Evolutionary conservation across 371 early-diverging fungal species (phyloP), one percentile per base, ranked within the genome.

Genomic region (Mortierella polycephala): DNA sequence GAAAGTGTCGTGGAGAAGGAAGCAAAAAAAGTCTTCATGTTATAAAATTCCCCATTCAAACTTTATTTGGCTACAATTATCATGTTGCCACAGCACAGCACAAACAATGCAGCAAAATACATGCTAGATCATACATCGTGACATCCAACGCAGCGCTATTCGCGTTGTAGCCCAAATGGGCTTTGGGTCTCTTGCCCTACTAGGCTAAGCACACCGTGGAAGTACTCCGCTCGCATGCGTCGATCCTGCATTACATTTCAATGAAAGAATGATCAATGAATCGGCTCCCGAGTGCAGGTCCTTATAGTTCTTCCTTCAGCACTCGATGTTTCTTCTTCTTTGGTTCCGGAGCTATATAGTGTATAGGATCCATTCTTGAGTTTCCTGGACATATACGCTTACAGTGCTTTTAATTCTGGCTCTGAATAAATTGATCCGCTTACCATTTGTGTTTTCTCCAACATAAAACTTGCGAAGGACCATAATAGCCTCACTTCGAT

Each of bases 381-480:
- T 30, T 1, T 30, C 30, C 30, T 30, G 30, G 1, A 4, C 30
- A 30, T 30, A 30, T 30, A 30, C 30, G 30, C 4, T 30, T 30
- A 30, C 30, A 30, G 4, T 4, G 30, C 44, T 7, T 18, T n/a
- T 51, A 2, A 14, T 23, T 46, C 11, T 9, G 20, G 5, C 60
- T 30, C 23, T 1, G 49, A 62, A 41, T 1, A 18, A 18, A 51
- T 18, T 18, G 7, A 61, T 7, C 47, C 11, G 5, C 41, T 45
- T 87, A 94, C 95, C 97, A 82, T 91, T 84, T 9, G 87, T 83
- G 70, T 98, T 98, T 75, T 97, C 96, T 54, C 92, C 85, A 11
- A 98, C 83, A 81, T 98, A 98, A 72, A 98, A 98, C 79, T 88
- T 89, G 30, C 98, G 83, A 41, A 98, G 83, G 60, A 96, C 62